Evolutionary conservation across 2,329 filamentous ascomycete species (phyloP), one percentile per base, ranked within the genome.

Genomic region (Lojkania enalia): DNA sequence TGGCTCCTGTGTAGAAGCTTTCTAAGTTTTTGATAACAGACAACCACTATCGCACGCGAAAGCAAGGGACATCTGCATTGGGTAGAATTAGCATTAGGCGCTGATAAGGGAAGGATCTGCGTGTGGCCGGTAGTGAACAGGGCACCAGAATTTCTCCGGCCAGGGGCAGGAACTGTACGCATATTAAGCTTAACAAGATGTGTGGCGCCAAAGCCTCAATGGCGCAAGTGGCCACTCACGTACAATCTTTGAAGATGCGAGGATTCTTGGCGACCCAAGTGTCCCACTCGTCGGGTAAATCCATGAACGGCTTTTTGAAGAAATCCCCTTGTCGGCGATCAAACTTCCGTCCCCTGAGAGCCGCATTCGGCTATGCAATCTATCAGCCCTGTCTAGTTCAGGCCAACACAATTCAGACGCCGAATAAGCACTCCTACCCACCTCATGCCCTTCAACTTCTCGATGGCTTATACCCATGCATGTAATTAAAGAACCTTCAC

Each of bases 121-220:
- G 39, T 27, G 12, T 35, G 45, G 41, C 20, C 33, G 38, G 40
- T 33, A 14, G 16, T 21, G n/a, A n/a, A 25, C 7, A 14, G 20
- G 27, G 20, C 18, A 31, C 41, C 41, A 51, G 43, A 45, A 49
- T 49, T 35, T 48, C 45, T 49, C 48, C 47, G 47, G 21, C 35
- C 43, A 55, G 53, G 51, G 41, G 45, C 35, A 47, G n/a, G 30
- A 33, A 30, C 20, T 16, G 33, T 29, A 39, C 20, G 15, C 23
- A 35, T 49, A 53, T 44, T 46, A 54, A 55, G 50, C 39, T 53
- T 54, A 48, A 51, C 47, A 36, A 44, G 33, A 27, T 35, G 27
- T 47, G 43, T 52, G 41, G 51, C 42, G 44, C 35, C 41, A 21
- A 47, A 47, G 46, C 32, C 46, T 43, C 41, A 43, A 33, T 38